Conservation (phyloP, 83 land plant species). For the Diphasiastrum complanatum region DNA sequence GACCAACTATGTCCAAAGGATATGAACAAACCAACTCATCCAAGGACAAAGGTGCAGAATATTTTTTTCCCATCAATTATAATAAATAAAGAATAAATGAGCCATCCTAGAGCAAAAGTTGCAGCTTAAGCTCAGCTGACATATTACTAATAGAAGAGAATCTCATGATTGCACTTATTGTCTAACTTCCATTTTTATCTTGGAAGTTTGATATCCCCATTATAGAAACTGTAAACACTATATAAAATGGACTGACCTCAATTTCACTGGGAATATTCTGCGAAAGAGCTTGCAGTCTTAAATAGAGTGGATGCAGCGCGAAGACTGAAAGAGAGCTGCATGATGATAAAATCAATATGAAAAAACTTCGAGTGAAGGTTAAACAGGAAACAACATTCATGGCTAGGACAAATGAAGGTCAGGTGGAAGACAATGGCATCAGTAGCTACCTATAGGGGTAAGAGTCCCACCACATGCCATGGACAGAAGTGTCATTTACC, state of each 20-base stretch:
- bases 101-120: no score
- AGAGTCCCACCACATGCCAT: conserved; percentile 99
- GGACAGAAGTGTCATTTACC: conserved; percentile 95
- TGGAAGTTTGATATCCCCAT: background rate
- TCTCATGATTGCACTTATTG: no score
- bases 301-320: conserved; percentile 94
- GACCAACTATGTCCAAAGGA: no score
- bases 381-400: conserved; percentile 2
- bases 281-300: conserved; percentile 80
- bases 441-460: conserved; percentile 94
- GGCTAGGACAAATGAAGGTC: no score
- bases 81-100: no score
- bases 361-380: background rate
- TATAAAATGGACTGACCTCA: conserved; percentile 40
- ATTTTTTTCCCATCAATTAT: no score
- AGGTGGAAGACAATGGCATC: no score
- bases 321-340: conserved; percentile 98
- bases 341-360: background rate
- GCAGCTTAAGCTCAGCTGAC: no score
- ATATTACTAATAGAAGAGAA: no score
- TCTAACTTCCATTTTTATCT: no score
- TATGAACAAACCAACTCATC: no score
- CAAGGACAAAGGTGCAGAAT: no score
- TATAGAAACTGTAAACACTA: background rate
- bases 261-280: conserved; percentile 65